Percentiles rank a stretch among this genome's conserved stretches.
Conservation (phyloP, 805 yeast genomes). For the Maudiozyma pseudohumilis region DNA sequence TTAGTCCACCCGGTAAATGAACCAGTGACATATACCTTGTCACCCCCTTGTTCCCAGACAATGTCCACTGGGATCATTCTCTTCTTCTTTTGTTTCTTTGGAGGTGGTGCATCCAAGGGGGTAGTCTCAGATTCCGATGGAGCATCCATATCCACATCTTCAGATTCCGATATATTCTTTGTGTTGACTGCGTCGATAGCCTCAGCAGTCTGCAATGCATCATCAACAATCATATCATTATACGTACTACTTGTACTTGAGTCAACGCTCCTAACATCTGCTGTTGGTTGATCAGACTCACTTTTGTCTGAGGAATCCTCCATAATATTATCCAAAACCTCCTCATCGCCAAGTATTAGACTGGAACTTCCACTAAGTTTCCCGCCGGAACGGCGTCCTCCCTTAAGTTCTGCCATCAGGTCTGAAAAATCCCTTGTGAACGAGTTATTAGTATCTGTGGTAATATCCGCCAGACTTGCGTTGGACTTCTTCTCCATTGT, state of each 20-base stretch:
- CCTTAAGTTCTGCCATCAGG: conserved; percentile 1
- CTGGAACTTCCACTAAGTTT: neutral
- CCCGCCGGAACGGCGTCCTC: neutral
- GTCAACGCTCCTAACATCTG: neutral
- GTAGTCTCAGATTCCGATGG: neutral
- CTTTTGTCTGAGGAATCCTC: neutral
- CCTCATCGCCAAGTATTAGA: conserved; percentile 1
- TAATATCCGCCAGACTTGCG: neutral
- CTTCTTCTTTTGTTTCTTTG: conserved; percentile 2
- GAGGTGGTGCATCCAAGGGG: neutral
- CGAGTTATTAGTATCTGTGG: neutral
- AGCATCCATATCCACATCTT: neutral
- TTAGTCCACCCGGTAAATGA: conserved; percentile 97
- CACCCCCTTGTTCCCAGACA: conserved; percentile 94
- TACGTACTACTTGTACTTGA: neutral
- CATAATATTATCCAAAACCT: neutral
- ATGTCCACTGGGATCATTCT: conserved; percentile 48
- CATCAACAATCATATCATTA: neutral
- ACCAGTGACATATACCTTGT: conserved; percentile 90
- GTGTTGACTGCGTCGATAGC: neutral
- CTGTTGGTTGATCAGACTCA: neutral
- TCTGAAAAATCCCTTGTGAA: conserved; percentile 2
- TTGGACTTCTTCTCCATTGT: neutral
- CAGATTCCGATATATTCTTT: neutral
- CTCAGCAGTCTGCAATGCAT: neutral